Conservation (phyloP, 116 monocot genomes). For the Zostera marina region DNA sequence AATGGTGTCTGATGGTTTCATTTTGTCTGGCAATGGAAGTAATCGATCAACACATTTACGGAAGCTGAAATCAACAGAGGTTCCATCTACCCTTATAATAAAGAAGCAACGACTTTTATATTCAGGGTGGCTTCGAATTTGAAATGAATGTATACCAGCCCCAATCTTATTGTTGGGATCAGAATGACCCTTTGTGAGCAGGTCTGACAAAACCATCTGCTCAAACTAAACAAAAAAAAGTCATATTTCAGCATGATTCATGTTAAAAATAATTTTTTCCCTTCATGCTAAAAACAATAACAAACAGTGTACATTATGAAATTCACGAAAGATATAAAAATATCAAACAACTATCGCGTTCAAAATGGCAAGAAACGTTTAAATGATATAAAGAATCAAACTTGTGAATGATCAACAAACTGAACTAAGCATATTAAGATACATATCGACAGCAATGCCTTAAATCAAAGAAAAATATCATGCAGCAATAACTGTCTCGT, state of each 20-base stretch:
- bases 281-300: too few species aligned
- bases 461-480: too few species aligned
- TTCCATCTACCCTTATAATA: constrained; percentile 43
- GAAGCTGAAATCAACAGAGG: constrained; percentile 81
- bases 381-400: too few species aligned
- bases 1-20: constrained; percentile 20
- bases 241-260: neutral
- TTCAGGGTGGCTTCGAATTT: constrained; percentile 57
- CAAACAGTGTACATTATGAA: neutral
- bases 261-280: too few species aligned
- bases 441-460: too few species aligned
- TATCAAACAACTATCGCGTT: neutral
- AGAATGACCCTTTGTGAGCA: constrained; percentile 58
- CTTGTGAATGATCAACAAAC: too few species aligned
- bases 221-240: constrained; percentile 43
- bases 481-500: too few species aligned
- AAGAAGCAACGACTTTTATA: constrained; percentile 82
- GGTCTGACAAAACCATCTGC: constrained; percentile 45
- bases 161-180: constrained; percentile 58
- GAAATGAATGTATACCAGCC: constrained; percentile 54
- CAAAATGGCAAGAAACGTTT: too few species aligned
- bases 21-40: constrained; percentile 61
- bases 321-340: neutral
- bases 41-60: constrained; percentile 80
- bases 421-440: too few species aligned